Evolutionary conservation across 2,329 filamentous ascomycete species (phyloP).

Genomic region (Aureobasidium vineae): DNA sequence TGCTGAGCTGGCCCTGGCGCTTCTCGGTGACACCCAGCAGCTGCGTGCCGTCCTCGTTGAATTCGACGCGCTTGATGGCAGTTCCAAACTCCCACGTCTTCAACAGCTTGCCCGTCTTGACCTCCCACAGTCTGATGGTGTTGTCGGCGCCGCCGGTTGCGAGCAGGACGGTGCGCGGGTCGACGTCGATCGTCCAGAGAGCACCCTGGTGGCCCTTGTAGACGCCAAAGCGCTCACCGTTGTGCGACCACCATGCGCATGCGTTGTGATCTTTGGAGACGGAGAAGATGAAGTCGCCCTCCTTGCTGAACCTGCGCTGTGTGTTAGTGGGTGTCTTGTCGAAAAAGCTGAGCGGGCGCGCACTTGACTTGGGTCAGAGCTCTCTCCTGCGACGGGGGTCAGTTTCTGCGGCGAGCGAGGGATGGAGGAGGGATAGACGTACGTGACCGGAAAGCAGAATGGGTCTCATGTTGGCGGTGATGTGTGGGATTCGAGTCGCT

Average conservation of each 20-base stretch:
- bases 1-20: conserved; percentile 93
- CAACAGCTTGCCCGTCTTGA: conserved; percentile 86
- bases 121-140: conserved; percentile 95
- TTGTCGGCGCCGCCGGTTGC: conserved; percentile 97
- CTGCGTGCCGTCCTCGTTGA: conserved; percentile 88
- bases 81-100: conserved; percentile 99
- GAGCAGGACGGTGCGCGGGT: conserved; percentile 86
- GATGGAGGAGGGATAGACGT: conserved; percentile 36
- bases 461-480: conserved; percentile 75
- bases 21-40: conserved; percentile 96
- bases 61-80: conserved; percentile 96
- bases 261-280: conserved; percentile 95
- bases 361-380: conserved; percentile 92
- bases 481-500: conserved; percentile 26
- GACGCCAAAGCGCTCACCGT: conserved; percentile 94
- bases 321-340: conserved; percentile 12
- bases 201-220: conserved; percentile 97
- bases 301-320: conserved; percentile 71
- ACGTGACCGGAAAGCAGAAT: conserved; percentile 93
- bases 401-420: background rate
- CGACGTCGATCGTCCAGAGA: conserved; percentile 97
- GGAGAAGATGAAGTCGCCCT: conserved; percentile 96
- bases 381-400: conserved; percentile 61
- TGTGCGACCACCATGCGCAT: conserved; percentile 95
- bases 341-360: conserved; percentile 32